phyloP scores from a whole-genome alignment of 192 early-diverging fungal species.

The Lunasporangiospora selenospora region DNA sequence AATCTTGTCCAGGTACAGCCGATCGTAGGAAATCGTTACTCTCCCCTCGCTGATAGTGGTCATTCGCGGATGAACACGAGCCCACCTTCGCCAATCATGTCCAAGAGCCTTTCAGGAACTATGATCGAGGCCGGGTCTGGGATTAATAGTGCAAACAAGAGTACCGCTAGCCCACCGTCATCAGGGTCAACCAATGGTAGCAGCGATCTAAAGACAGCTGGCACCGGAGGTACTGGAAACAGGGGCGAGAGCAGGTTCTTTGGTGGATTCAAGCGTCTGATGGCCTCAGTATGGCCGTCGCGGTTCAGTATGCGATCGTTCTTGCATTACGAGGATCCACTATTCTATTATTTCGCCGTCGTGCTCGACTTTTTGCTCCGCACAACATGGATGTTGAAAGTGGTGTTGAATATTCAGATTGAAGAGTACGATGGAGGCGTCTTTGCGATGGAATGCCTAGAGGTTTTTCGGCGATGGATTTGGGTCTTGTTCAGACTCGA shows the following conservation, averaged over 20 bases:
- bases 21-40: slow-evolving; percentile 41
- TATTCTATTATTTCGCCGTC: slow-evolving; percentile 84
- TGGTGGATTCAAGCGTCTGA: too few species aligned
- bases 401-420: slow-evolving; percentile 66
- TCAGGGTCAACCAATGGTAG: neutral
- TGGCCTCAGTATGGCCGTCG: slow-evolving; percentile 1
- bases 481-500: slow-evolving; percentile 97
- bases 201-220: too few species aligned
- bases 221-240: too few species aligned
- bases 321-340: slow-evolving; percentile 67
- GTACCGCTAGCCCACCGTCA: neutral
- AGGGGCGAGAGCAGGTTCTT: too few species aligned
- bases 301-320: slow-evolving; percentile 64
- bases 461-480: slow-evolving; percentile 88
- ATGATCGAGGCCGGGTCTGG: neutral
- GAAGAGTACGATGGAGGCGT: slow-evolving; percentile 73
- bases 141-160: neutral
- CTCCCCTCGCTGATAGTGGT: slow-evolving; percentile 13
- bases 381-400: slow-evolving; percentile 86
- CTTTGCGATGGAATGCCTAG: slow-evolving; percentile 79
- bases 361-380: slow-evolving; percentile 80
- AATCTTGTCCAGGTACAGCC: slow-evolving; percentile 58
- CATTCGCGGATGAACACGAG: slow-evolving; percentile 7
- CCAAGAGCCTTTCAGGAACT: slow-evolving; percentile 24
- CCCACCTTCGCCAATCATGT: neutral